Evolutionary conservation across 305 asterid species (phyloP).

Genomic region (Petunia hybrid): DNA sequence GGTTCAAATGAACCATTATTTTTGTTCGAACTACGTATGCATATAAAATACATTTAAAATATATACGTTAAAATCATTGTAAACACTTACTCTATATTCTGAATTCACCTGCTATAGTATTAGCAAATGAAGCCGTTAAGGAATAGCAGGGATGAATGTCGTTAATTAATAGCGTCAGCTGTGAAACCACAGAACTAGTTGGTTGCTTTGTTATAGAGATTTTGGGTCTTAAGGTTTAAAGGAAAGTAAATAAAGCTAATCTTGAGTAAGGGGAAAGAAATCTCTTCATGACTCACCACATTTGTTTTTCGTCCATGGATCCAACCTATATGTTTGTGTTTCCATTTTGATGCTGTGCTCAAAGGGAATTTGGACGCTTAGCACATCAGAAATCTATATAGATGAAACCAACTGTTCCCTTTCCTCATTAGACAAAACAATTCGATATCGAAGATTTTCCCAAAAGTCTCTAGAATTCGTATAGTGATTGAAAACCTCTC

Average conservation of each 20-base stretch:
- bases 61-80: background rate
- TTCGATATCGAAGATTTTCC: background rate
- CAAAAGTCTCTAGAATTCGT: background rate
- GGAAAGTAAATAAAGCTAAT: background rate
- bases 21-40: background rate
- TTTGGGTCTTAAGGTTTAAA: background rate
- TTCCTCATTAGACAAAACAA: conserved; percentile 12
- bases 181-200: background rate
- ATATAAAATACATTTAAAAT: background rate
- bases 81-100: background rate
- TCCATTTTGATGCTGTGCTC: background rate
- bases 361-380: background rate
- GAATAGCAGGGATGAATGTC: background rate
- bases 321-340: background rate
- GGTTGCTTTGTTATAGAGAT: background rate
- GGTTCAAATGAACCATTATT: background rate
- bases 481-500: background rate
- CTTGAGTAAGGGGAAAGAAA: background rate
- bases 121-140: background rate
- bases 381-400: background rate
- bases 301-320: background rate
- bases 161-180: background rate
- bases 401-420: background rate
- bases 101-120: background rate
- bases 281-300: background rate